Evolutionary conservation across 352 stramenopile species (phyloP).

Genomic region (Globisporangium takayamanum): DNA sequence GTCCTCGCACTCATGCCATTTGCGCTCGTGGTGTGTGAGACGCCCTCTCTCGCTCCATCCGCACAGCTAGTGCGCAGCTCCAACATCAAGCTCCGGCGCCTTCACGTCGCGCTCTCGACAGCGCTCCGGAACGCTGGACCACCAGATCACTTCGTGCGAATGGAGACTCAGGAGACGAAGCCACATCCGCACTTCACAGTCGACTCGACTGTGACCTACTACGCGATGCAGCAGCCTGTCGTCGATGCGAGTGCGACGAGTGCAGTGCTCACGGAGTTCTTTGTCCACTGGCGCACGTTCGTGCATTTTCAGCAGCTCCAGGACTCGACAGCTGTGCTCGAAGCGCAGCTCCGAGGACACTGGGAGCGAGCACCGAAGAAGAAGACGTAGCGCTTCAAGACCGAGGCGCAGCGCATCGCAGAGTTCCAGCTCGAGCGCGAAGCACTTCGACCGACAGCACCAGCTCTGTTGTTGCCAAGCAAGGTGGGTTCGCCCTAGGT

Average conservation of each 20-base stretch:
- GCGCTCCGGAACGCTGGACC: conserved; percentile 24
- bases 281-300: conserved; percentile 47
- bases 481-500: background rate
- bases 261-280: conserved; percentile 22
- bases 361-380: too few species aligned
- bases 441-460: background rate
- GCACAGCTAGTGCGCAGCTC: background rate
- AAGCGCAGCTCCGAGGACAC: conserved; percentile 3
- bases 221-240: conserved; percentile 6
- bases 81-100: conserved; percentile 12
- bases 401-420: conserved; percentile 8
- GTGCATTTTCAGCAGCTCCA: conserved; percentile 48
- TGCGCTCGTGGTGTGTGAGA: conserved; percentile 11
- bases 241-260: background rate
- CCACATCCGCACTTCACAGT: background rate
- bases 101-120: conserved; percentile 17
- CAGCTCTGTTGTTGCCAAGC: background rate
- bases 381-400: conserved; percentile 2
- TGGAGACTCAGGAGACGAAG: background rate
- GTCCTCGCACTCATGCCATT: conserved; percentile 25
- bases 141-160: conserved; percentile 15
- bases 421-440: conserved; percentile 2
- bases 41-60: background rate
- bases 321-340: conserved; percentile 27
- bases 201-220: conserved; percentile 4